These are phyloP conservation scores for Collybiopsis luxurians DNA, from an alignment of 768 basidiomycete genomes.

Conservation along the genomic window DNA sequence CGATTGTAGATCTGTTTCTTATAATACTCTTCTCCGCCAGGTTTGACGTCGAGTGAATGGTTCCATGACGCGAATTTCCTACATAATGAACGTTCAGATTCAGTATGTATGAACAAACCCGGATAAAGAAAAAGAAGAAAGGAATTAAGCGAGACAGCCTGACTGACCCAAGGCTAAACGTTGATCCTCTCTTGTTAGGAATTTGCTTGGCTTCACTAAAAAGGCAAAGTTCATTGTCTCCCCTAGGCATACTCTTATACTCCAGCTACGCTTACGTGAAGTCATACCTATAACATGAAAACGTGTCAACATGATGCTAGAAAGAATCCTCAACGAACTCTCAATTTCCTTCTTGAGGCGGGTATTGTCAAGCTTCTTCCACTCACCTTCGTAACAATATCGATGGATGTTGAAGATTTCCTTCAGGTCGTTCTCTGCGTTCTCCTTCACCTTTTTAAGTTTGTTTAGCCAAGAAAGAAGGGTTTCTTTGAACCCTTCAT, in stretches of 20 bases:
- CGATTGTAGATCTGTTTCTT: slow-evolving; percentile 76
- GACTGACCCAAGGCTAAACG: slow-evolving; percentile 83
- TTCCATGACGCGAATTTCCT: slow-evolving; percentile 87
- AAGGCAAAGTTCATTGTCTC: slow-evolving; percentile 91
- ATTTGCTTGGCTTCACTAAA: slow-evolving; percentile 89
- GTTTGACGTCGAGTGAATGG: slow-evolving; percentile 46
- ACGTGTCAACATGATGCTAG: too few species aligned
- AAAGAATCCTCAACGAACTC: too few species aligned
- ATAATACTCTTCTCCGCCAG: slow-evolving; percentile 75
- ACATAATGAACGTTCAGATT: too few species aligned
- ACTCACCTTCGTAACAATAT: slow-evolving; percentile 84
- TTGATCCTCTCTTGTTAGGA: slow-evolving; percentile 72
- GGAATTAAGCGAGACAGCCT: too few species aligned
- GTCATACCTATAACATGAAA: too few species aligned
- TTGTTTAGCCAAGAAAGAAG: slow-evolving; percentile 60
- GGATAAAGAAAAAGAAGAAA: too few species aligned
- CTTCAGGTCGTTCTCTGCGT: slow-evolving; percentile 53
- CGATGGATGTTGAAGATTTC: slow-evolving; percentile 64
- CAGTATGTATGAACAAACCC: too few species aligned
- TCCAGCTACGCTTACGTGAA: too few species aligned
- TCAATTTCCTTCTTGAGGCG: slow-evolving; percentile 80
- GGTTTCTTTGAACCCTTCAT: slow-evolving; percentile 60
- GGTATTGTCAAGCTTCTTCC: slow-evolving; percentile 88
- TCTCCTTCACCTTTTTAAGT: slow-evolving; percentile 49
- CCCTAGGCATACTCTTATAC: too few species aligned